Evolutionary conservation across 345 rosid genomes (phyloP).

Genomic region (Lumnitzera littorea): DNA sequence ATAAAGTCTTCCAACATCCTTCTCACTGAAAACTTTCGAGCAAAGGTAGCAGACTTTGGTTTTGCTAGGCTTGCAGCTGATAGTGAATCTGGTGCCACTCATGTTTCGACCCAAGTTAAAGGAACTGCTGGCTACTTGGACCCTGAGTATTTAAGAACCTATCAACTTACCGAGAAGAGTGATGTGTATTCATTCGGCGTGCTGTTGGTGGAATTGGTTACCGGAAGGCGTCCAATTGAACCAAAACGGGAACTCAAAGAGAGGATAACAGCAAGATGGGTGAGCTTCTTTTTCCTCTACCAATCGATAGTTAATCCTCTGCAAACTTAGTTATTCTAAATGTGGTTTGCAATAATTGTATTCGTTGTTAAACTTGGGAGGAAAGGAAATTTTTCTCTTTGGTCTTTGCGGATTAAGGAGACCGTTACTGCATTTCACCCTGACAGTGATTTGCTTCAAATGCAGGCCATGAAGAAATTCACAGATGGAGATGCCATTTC

Average conservation of each 20-base stretch:
- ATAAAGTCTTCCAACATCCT: slow-evolving; percentile 95
- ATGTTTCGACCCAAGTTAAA: slow-evolving; percentile 94
- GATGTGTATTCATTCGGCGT: slow-evolving; percentile 95
- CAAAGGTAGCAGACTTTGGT: slow-evolving; percentile 90
- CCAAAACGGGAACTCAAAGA: slow-evolving; percentile 60
- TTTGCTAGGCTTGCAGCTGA: slow-evolving; percentile 86
- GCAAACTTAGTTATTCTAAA: neutral
- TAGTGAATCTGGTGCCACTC: slow-evolving; percentile 70
- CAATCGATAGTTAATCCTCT: neutral
- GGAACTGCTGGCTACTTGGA: slow-evolving; percentile 97
- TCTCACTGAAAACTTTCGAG: slow-evolving; percentile 74
- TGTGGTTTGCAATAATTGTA: neutral
- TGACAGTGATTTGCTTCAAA: slow-evolving; percentile 6
- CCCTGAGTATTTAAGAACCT: slow-evolving; percentile 80
- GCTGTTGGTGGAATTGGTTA: slow-evolving; percentile 63
- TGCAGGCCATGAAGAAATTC: slow-evolving; percentile 80
- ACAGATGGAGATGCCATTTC: slow-evolving; percentile 50
- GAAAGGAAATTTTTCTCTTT: too few relatives aligned
- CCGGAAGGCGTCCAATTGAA: slow-evolving; percentile 89
- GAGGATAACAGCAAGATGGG: slow-evolving; percentile 83
- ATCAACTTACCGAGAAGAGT: slow-evolving; percentile 89
- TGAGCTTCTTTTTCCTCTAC: slow-evolving; percentile 15
- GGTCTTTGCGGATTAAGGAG: too few relatives aligned
- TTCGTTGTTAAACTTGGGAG: neutral
- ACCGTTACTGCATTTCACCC: too few relatives aligned